Conservation (phyloP, 1,284 basidiomycete genomes). For the Filobasidium uniguttulatum region DNA sequence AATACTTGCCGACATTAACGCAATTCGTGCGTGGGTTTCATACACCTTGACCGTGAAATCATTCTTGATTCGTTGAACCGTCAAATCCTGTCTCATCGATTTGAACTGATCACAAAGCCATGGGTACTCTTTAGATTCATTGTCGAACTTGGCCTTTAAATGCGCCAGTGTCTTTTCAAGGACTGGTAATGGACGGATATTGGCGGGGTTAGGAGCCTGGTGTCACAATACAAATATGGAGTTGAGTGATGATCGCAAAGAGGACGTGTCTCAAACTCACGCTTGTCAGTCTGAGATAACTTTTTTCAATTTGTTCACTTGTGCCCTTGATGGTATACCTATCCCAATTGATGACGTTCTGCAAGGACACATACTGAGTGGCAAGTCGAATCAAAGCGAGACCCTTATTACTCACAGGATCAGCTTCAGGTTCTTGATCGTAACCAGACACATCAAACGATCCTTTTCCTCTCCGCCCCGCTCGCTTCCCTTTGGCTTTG, state of each 20-base stretch:
- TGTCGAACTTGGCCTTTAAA: slow-evolving; percentile 79
- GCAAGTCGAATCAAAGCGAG: neutral
- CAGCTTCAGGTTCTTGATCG: slow-evolving; percentile 29
- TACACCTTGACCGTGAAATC: slow-evolving; percentile 96
- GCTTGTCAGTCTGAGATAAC: slow-evolving; percentile 86
- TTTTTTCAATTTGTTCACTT: slow-evolving; percentile 78
- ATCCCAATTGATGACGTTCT: slow-evolving; percentile 98
- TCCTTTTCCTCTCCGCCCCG: neutral
- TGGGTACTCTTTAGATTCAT: slow-evolving; percentile 42
- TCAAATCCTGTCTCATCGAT: slow-evolving; percentile 90
- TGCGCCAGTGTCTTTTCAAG: slow-evolving; percentile 73
- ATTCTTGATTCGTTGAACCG: slow-evolving; percentile 98
- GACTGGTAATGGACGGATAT: slow-evolving; percentile 76
- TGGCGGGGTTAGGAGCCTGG: slow-evolving; percentile 85
- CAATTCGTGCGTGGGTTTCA: slow-evolving; percentile 95
- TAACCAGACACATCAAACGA: slow-evolving; percentile 39
- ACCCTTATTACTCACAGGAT: slow-evolving; percentile 35
- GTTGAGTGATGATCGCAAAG: neutral
- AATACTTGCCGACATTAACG: slow-evolving; percentile 68
- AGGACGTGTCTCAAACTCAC: slow-evolving; percentile 41
- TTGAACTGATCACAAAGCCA: slow-evolving; percentile 99
- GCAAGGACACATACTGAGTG: slow-evolving; percentile 1
- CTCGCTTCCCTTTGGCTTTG: neutral
- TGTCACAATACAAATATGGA: neutral
- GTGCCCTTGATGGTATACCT: slow-evolving; percentile 87